Conservation (phyloP, 768 basidiomycete species). For the Lactarius sanguifluus region DNA sequence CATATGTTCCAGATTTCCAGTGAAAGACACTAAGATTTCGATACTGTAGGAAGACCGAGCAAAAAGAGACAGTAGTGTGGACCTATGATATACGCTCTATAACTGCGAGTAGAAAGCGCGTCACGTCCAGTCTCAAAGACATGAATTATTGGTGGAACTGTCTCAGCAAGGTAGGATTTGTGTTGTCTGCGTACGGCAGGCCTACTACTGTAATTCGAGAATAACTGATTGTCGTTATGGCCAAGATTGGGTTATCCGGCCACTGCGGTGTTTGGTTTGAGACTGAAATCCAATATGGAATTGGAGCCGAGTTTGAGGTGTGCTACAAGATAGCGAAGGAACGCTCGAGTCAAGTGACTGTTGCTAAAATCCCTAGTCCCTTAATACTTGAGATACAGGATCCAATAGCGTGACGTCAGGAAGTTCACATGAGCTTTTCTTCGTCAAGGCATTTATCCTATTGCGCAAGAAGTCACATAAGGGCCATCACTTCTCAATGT, state of each 20-base stretch:
- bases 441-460: slow-evolving; percentile 23
- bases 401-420: slow-evolving; percentile 17
- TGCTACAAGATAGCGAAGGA: neutral
- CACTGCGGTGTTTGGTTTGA: slow-evolving; percentile 9
- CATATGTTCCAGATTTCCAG: neutral
- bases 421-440: slow-evolving; percentile 15
- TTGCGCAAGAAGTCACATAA: slow-evolving; percentile 20
- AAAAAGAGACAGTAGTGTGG: slow-evolving; percentile 8
- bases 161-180: slow-evolving; percentile 4
- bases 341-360: slow-evolving; percentile 23
- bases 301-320: slow-evolving; percentile 20
- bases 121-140: neutral
- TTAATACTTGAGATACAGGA: slow-evolving; percentile 21
- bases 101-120: slow-evolving; percentile 3
- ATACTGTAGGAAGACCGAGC: slow-evolving; percentile 3
- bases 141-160: slow-evolving; percentile 6
- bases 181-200: no score
- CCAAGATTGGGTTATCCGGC: slow-evolving; percentile 17
- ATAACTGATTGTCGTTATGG: slow-evolving; percentile 16
- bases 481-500: neutral
- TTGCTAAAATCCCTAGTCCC: slow-evolving; percentile 16
- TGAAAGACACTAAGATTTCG: slow-evolving; percentile 8
- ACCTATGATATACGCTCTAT: neutral
- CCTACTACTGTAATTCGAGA: slow-evolving; percentile 6
- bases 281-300: slow-evolving; percentile 7